Evolutionary conservation across 2,329 filamentous ascomycete genomes (phyloP), one percentile per base, ranked within the genome.

Genomic region (Trichoderma sp.): DNA sequence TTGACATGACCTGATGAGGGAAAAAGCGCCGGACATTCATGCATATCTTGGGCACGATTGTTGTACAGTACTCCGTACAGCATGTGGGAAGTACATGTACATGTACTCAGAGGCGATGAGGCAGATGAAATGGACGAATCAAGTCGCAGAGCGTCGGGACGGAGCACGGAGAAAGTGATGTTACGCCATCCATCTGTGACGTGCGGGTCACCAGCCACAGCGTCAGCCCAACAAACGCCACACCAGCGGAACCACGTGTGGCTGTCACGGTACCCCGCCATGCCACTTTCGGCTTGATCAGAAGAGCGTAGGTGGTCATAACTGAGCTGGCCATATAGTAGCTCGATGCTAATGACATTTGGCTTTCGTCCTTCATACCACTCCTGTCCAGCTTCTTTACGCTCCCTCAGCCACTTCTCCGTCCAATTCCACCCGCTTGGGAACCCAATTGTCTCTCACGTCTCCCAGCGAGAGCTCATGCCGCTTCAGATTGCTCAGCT

Each of bases 221-320:
- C 22, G 25, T 50, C 29, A 27, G 25, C n/a, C 42, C n/a, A 59
- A 34, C 27, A 25, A 32, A 32, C 54, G 64, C 64, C 64, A 59
- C 64, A 17, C 42, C 6, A 5, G 50, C 34, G 42, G 25, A 22
- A 56, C 45, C 53, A 68, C 53, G 52, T 68, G 67, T 68, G 67
- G 67, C 67, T 52, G 53, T 58, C 53, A 50, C 17, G 12, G 58
- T 42, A 53, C 66, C 59, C 66, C 65, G 29, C 48, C 45, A 48
- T 66, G 58, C 67, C 42, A 68, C 67, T 39, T 50, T 68, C 45
- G 63, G 63, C 19, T 52, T 45, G 67, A 67, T 67, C 67, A 68
- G 61, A 68, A 67, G 63, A 52, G 63, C 52, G 54, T 67, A 67
- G 56, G 67, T 68, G 67, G 67, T 68, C 63, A 67, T 39, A 67